Evolutionary conservation across 1,284 basidiomycete genomes (phyloP).

Genomic region (Microbotryum violaceum): DNA sequence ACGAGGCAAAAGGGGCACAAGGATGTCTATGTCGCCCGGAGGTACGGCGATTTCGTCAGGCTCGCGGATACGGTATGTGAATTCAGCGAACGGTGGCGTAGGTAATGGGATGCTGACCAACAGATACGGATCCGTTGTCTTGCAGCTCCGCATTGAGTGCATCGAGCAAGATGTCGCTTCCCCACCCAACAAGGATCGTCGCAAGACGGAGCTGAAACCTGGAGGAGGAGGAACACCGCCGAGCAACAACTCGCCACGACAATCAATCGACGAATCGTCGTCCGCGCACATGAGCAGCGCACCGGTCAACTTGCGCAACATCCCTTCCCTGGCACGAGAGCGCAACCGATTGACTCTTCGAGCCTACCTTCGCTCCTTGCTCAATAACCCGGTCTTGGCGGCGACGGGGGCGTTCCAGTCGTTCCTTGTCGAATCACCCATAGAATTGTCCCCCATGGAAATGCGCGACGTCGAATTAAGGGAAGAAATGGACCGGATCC

Average conservation of each 20-base stretch:
- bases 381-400: constrained; percentile 65
- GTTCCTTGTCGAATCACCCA: constrained; percentile 76
- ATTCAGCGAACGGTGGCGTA: background rate
- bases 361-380: constrained; percentile 75
- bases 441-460: constrained; percentile 63
- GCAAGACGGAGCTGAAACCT: constrained; percentile 20
- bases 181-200: constrained; percentile 72
- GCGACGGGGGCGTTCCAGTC: constrained; percentile 77
- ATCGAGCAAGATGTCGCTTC: constrained; percentile 66
- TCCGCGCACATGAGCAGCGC: constrained; percentile 22
- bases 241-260: background rate
- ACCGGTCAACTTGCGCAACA: constrained; percentile 17
- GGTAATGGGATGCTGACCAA: background rate
- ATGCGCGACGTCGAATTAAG: constrained; percentile 66
- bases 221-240: constrained; percentile 2
- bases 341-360: constrained; percentile 92
- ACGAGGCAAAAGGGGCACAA: constrained; percentile 64
- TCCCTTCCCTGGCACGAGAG: constrained; percentile 62
- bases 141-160: constrained; percentile 70
- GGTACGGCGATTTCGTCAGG: constrained; percentile 90
- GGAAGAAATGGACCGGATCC: constrained; percentile 79
- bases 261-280: constrained; percentile 7
- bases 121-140: background rate
- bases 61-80: constrained; percentile 66
- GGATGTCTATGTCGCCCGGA: constrained; percentile 79